Conservation (phyloP, 805 yeast genomes). For the Candida taoyuanica region DNA sequence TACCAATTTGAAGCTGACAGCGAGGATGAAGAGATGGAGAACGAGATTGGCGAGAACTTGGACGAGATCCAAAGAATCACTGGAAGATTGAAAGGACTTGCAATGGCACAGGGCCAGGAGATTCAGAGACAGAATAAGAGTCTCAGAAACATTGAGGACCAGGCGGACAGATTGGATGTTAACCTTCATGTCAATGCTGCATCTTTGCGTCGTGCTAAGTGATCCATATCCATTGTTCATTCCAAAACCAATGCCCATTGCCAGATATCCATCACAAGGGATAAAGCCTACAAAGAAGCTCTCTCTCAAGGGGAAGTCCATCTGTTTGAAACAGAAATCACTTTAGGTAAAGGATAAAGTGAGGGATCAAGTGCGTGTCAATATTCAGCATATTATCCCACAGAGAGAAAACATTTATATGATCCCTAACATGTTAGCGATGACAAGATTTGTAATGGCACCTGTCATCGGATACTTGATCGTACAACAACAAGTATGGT, state of each 20-base stretch:
- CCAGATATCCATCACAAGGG: no score
- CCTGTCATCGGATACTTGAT: slow-evolving; percentile 83
- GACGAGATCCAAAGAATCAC: slow-evolving; percentile 72
- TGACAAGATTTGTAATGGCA: slow-evolving; percentile 73
- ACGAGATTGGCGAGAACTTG: slow-evolving; percentile 77
- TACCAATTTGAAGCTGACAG: slow-evolving; percentile 86
- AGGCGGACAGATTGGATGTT: slow-evolving; percentile 80
- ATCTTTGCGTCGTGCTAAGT: slow-evolving; percentile 44
- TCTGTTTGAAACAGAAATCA: slow-evolving; percentile 1
- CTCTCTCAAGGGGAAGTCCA: no score
- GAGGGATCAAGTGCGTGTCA: slow-evolving; percentile 28
- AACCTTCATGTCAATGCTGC: slow-evolving; percentile 75
- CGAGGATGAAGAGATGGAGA: slow-evolving; percentile 91
- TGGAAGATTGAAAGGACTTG: slow-evolving; percentile 65
- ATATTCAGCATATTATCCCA: slow-evolving; percentile 28
- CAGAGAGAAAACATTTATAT: slow-evolving; percentile 66
- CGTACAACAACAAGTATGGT: slow-evolving; percentile 52
- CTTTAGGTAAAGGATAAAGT: slow-evolving; percentile 13
- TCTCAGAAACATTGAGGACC: slow-evolving; percentile 71
- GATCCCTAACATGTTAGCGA: slow-evolving; percentile 80
- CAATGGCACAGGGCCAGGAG: slow-evolving; percentile 70
- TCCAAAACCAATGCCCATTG: no score
- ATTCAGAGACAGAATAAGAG: slow-evolving; percentile 73
- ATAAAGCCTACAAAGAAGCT: no score
- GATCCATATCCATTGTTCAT: no score